These are phyloP conservation scores for Trichosporon faecale DNA, from an alignment of 1,284 basidiomycete genomes.

Conservation along the genomic window DNA sequence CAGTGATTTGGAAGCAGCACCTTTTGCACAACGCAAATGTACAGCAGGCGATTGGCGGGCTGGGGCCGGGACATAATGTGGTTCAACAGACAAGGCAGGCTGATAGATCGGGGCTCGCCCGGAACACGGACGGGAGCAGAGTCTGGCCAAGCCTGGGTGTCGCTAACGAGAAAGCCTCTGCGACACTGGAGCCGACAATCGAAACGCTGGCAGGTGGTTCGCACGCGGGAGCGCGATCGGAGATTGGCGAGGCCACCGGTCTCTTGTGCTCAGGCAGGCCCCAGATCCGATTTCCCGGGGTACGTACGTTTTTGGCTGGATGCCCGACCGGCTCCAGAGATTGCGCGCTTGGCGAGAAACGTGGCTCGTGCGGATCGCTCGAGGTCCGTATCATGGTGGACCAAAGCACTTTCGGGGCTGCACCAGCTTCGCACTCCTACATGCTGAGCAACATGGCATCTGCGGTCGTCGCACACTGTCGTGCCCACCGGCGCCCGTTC, in stretches of 20 bases:
- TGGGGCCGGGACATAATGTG: not conserved
- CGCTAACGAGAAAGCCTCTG: not conserved
- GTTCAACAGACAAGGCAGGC: no score
- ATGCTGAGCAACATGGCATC: no score
- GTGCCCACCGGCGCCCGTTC: no score
- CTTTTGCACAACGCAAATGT: not conserved
- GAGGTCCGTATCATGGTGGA: not conserved
- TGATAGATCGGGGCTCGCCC: not conserved
- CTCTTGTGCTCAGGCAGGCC: no score
- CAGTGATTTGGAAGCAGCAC: not conserved
- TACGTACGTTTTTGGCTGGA: no score
- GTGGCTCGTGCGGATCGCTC: not conserved
- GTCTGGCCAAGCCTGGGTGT: not conserved
- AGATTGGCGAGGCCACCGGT: not conserved
- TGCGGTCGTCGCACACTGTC: no score
- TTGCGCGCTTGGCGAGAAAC: not conserved
- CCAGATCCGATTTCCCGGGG: no score
- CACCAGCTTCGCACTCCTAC: not conserved
- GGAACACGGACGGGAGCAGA: not conserved
- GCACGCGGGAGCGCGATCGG: not conserved
- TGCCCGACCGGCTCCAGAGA: no score
- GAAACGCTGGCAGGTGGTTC: not conserved
- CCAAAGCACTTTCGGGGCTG: not conserved
- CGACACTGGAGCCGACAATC: not conserved
- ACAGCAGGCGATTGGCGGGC: not conserved